phyloP scores from a whole-genome alignment of 2,329 filamentous ascomycete genomes.

The Fusarium sp. region DNA sequence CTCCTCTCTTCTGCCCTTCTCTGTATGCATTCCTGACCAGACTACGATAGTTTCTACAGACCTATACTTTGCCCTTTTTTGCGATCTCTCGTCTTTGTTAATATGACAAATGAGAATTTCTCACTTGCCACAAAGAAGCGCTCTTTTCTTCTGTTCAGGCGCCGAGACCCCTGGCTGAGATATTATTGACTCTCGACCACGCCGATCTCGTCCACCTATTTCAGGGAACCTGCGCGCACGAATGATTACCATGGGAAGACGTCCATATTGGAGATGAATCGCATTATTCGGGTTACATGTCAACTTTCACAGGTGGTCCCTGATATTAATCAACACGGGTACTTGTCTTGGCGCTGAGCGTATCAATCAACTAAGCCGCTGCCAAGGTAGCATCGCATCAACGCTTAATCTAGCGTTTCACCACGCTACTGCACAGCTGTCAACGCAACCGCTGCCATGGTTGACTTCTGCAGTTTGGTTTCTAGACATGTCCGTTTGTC shows the following conservation, averaged over 20 bases:
- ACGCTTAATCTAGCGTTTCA: conserved; percentile 40
- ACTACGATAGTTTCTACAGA: too few species aligned
- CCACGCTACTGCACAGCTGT: conserved; percentile 26
- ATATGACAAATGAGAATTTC: too few species aligned
- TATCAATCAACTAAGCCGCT: conserved; percentile 34
- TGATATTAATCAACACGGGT: conserved; percentile 12
- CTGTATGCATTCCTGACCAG: too few species aligned
- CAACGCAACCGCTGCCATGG: conserved; percentile 11
- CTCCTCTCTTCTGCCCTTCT: not conserved
- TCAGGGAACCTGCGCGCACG: not conserved
- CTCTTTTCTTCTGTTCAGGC: too few species aligned
- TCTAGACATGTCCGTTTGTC: not conserved
- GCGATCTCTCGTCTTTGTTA: too few species aligned
- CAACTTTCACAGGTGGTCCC: not conserved
- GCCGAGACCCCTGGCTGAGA: too few species aligned
- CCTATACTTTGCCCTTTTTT: too few species aligned
- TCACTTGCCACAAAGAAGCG: too few species aligned
- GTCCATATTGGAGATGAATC: not conserved
- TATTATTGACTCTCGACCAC: too few species aligned
- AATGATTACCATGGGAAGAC: not conserved
- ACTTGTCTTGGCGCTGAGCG: conserved; percentile 28
- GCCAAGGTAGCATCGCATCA: conserved; percentile 43
- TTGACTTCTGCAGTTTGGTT: not conserved
- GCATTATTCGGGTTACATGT: not conserved
- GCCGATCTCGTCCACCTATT: not conserved